Base-by-base conservation (phyloP, 768 basidiomycete species). In the Lyophyllum atratum region DNA sequence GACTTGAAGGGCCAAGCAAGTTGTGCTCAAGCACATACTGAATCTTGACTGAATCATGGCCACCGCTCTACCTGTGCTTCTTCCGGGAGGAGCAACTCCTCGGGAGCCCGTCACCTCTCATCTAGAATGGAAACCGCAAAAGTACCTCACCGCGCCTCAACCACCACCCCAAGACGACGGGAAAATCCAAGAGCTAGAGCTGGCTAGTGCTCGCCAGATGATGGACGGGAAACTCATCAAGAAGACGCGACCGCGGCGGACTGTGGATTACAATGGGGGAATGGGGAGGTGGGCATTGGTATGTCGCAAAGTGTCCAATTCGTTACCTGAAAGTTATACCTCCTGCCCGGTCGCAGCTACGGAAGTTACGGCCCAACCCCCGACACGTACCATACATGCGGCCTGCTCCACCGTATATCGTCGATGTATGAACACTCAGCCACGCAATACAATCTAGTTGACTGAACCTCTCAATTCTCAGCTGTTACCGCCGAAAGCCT, bases 401-500 rank as follows among this genome's bases (percentile, higher is more conserved):
- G 67, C 94, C 94, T 15, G 87, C 86, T 65, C 90, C 92, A 50
- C 89, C 93, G 37, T 95, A 89, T 68, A 84, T 98, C 59, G 85
- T 97, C 59, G 92, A 97, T 68, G 95, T 97, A 76, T 69, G 86
- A 64, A 46, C 29, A 37, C 28, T 47, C 55, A n/a, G 56, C 47
- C 44, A 40, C 55, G 28, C 33, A 37, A 66, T 57, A 67, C 61
- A 68, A 58, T 17, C 51, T 50, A 31, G 65, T 58, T 40, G 69
- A 61, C 56, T 46, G 52, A 54, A 56, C 59, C 56, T 17, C 22
- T 25, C 48, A 34, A 45, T 52, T n/a, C 49, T 42, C 70, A 98
- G 96, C 81, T 98, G n/a, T 78, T 98, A 46, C 96, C 95, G 1
- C 90, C 97, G 1, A 87, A 89, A 71, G 95, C 94, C 26, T 98